Conservation (phyloP, 202 grass and related monocot species). For the Schoenoplectus triqueter region DNA sequence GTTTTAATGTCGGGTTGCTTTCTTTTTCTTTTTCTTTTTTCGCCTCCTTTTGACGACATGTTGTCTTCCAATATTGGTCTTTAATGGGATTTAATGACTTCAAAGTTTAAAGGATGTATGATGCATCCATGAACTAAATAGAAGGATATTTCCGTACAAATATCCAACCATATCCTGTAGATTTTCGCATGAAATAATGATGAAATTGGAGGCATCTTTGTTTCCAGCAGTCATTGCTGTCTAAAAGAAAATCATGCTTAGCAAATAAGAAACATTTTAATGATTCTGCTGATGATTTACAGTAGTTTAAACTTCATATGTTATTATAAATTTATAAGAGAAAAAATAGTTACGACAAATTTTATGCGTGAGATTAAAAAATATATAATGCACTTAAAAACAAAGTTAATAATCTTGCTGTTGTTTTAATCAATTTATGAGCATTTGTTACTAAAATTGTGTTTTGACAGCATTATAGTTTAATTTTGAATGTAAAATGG, state of each 20-base stretch:
- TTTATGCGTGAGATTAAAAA: too few species aligned
- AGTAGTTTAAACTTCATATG: neutral
- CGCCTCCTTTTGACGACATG: neutral
- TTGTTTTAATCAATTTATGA: too few species aligned
- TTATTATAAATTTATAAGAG: neutral
- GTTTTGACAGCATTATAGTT: too few species aligned
- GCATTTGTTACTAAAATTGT: too few species aligned
- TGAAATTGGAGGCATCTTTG: neutral
- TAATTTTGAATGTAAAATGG: too few species aligned
- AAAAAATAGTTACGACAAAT: too few species aligned
- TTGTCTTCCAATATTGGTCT: neutral
- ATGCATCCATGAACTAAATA: neutral
- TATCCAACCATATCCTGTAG: neutral
- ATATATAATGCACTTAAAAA: too few species aligned
- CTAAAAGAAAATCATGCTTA: neutral
- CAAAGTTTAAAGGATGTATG: neutral
- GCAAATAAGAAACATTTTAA: neutral
- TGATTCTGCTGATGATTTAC: neutral
- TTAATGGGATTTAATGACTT: slow-evolving; percentile 14
- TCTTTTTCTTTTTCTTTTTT: neutral
- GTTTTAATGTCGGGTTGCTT: neutral
- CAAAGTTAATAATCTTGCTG: too few species aligned
- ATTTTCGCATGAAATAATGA: neutral
- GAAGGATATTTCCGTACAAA: neutral
- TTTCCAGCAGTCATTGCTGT: neutral